phyloP scores from a whole-genome alignment of 2,329 filamentous ascomycete species.

The Curvularia lunata region DNA sequence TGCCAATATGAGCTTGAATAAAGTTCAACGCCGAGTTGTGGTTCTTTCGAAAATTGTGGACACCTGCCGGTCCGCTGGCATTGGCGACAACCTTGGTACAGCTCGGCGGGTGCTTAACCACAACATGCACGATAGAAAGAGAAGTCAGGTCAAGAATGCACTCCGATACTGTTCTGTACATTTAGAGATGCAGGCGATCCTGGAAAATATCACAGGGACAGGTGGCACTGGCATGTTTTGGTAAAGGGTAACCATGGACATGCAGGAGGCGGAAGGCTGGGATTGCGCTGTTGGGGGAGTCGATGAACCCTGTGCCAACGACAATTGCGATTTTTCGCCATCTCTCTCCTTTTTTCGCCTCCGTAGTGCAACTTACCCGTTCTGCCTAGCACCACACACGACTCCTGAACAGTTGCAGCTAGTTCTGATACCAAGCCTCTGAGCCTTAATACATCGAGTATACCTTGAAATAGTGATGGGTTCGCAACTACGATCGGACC shows the following conservation, averaged over 20 bases:
- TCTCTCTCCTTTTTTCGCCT: not conserved
- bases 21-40: conserved; percentile 7
- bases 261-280: not conserved
- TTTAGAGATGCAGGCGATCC: not conserved
- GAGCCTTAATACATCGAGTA: not conserved
- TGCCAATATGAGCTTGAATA: conserved; percentile 9
- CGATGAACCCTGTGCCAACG: not conserved
- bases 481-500: conserved; percentile 7
- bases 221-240: not conserved
- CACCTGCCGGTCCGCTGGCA: conserved; percentile 5
- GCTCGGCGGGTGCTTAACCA: conserved; percentile 12
- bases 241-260: not conserved
- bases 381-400: not conserved
- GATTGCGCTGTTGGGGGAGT: not conserved
- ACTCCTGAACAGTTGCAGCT: not conserved
- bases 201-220: not conserved
- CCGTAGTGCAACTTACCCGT: not conserved
- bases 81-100: conserved; percentile 20
- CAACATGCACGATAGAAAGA: not conserved
- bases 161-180: not conserved
- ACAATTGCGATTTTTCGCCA: not conserved
- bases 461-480: not conserved
- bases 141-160: not conserved
- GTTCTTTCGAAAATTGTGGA: not conserved
- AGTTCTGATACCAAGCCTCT: not conserved